Conservation (phyloP, 1,284 basidiomycete species). For the Trametes sp. region DNA sequence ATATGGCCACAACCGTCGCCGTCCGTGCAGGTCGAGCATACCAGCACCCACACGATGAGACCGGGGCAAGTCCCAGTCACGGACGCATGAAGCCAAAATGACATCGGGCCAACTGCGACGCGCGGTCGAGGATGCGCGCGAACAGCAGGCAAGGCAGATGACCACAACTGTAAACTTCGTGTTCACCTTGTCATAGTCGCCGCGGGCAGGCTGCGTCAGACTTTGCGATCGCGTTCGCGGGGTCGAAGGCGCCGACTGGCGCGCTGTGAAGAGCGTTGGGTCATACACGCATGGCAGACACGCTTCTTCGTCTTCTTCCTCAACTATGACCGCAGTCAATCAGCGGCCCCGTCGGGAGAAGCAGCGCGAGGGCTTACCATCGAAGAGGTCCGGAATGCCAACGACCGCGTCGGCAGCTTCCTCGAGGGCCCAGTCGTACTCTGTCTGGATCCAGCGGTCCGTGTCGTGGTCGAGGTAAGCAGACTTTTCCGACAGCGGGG, state of each 20-base stretch:
- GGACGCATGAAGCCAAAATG: slow-evolving; percentile 15
- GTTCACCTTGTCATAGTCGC: slow-evolving; percentile 34
- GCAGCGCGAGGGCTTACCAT: slow-evolving; percentile 29
- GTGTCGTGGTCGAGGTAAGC: slow-evolving; percentile 27
- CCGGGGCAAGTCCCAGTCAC: slow-evolving; percentile 7
- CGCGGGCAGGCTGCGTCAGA: slow-evolving; percentile 15
- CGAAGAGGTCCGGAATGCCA: slow-evolving; percentile 33
- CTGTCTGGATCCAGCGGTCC: slow-evolving; percentile 34
- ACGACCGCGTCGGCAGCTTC: slow-evolving; percentile 31
- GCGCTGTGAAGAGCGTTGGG: slow-evolving; percentile 38
- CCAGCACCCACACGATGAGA: too few relatives aligned
- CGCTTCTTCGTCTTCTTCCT: slow-evolving; percentile 40
- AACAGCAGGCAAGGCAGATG: slow-evolving; percentile 12
- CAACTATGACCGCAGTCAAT: slow-evolving; percentile 29
- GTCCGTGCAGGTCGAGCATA: slow-evolving; percentile 9
- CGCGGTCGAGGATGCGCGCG: slow-evolving; percentile 11
- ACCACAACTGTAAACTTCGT: background rate
- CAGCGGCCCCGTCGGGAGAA: slow-evolving; percentile 7
- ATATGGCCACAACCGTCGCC: slow-evolving; percentile 5
- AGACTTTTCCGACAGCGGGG: slow-evolving; percentile 22
- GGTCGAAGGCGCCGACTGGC: slow-evolving; percentile 18
- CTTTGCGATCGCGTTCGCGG: slow-evolving; percentile 25
- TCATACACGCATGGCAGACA: slow-evolving; percentile 41
- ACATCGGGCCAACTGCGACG: slow-evolving; percentile 9
- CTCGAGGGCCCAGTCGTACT: slow-evolving; percentile 34